Percentiles rank a stretch among this genome's conserved stretches.
Evolutionary conservation across 345 rosid genomes (phyloP).

Genomic region (Angophora floribunda): DNA sequence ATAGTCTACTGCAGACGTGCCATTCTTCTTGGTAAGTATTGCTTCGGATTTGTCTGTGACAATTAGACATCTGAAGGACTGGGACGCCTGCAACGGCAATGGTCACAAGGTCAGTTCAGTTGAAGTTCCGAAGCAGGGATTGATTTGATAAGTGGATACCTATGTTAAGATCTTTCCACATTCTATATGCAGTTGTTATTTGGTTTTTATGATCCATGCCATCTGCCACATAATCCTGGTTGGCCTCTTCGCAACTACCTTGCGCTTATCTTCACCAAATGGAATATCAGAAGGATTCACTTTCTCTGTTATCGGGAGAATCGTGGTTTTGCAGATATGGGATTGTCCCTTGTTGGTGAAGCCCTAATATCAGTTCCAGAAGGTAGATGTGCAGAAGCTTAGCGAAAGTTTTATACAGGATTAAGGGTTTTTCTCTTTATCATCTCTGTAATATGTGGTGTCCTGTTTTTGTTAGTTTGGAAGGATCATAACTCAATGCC

Average conservation of each 20-base stretch:
- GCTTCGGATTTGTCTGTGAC: slow-evolving; percentile 48
- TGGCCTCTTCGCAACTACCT: slow-evolving; percentile 97
- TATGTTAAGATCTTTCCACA: not conserved
- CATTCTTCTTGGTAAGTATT: slow-evolving; percentile 68
- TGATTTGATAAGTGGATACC: not conserved
- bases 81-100: slow-evolving; percentile 54
- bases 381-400: slow-evolving; percentile 42
- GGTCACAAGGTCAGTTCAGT: slow-evolving; percentile 45
- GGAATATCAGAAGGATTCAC: slow-evolving; percentile 57
- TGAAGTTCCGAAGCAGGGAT: not conserved
- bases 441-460: not conserved
- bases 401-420: slow-evolving; percentile 9
- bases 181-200: slow-evolving; percentile 50
- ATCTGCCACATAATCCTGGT: slow-evolving; percentile 84
- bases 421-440: not conserved
- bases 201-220: slow-evolving; percentile 90
- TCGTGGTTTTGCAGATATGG: slow-evolving; percentile 84
- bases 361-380: slow-evolving; percentile 46
- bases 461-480: slow-evolving; percentile 29
- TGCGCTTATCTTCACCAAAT: slow-evolving; percentile 59
- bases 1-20: slow-evolving; percentile 47
- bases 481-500: slow-evolving; percentile 34
- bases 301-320: slow-evolving; percentile 87
- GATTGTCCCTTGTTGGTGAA: slow-evolving; percentile 75
- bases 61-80: slow-evolving; percentile 57